phyloP scores from a whole-genome alignment of 1,284 basidiomycete species.

The Sporisorium exsertum region DNA sequence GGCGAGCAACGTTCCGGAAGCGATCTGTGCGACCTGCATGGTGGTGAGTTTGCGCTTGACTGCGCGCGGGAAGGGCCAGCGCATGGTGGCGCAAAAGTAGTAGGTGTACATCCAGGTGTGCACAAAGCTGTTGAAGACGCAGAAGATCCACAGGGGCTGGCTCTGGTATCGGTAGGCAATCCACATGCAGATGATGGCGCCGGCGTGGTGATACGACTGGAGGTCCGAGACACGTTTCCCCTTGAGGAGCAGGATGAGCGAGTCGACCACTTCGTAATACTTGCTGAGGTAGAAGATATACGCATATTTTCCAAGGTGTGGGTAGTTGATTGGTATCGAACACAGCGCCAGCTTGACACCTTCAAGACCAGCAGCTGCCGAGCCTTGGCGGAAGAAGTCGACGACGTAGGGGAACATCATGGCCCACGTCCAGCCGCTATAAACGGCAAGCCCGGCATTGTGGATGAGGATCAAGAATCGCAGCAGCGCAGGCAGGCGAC shows the following conservation, averaged over 20 bases:
- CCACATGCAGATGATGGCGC: constrained; percentile 69
- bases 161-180: constrained; percentile 65
- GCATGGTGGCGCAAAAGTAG: constrained; percentile 61
- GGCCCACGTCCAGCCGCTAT: constrained; percentile 55
- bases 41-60: constrained; percentile 65
- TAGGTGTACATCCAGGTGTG: constrained; percentile 64
- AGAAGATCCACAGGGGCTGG: constrained; percentile 63
- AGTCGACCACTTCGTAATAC: constrained; percentile 66
- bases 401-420: constrained; percentile 51
- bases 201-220: constrained; percentile 66
- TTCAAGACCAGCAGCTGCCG: constrained; percentile 40
- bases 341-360: constrained; percentile 68
- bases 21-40: constrained; percentile 62
- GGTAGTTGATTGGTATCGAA: constrained; percentile 63
- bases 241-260: constrained; percentile 68
- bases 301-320: constrained; percentile 59
- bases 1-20: constrained; percentile 58
- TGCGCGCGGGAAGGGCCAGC: constrained; percentile 56
- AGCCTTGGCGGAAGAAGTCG: constrained; percentile 57
- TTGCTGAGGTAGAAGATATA: constrained; percentile 69
- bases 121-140: constrained; percentile 63
- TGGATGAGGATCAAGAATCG: constrained; percentile 53
- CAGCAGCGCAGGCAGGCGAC: constrained; percentile 19
- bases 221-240: constrained; percentile 67
- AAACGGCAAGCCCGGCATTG: constrained; percentile 57